A percentile compares a stretch with the other conserved stretches of the same genome.
Conservation (phyloP, 768 basidiomycete genomes). For the Amanita inopinata region DNA sequence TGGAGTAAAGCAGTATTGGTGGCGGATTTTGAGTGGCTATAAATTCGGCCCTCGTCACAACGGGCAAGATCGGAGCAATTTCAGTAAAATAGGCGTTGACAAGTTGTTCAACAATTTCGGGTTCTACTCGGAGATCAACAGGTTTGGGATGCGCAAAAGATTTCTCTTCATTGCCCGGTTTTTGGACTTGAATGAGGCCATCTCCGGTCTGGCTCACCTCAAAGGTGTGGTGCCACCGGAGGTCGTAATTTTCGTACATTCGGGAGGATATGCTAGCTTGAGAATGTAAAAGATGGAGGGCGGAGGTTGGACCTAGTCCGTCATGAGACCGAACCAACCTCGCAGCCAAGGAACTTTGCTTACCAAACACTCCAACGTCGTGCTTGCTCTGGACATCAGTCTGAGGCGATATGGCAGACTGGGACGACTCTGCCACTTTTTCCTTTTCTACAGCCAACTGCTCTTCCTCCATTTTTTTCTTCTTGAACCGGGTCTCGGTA, state of each 20-base stretch:
- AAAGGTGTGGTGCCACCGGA: conserved; percentile 81
- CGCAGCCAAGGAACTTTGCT: conserved; percentile 16
- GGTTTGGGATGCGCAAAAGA: conserved; percentile 48
- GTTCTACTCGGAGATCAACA: conserved; percentile 64
- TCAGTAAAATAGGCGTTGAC: conserved; percentile 89
- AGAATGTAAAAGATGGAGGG: conserved; percentile 84
- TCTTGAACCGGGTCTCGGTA: conserved; percentile 97
- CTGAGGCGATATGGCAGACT: conserved; percentile 30
- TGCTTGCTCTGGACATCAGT: conserved; percentile 35
- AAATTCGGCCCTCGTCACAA: conserved; percentile 86
- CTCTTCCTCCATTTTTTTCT: conserved; percentile 80
- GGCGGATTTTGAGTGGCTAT: conserved; percentile 63
- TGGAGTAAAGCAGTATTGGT: conserved; percentile 82
- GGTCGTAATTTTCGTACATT: conserved; percentile 80
- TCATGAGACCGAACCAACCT: conserved; percentile 21
- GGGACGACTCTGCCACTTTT: conserved; percentile 19
- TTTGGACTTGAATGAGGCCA: conserved; percentile 77
- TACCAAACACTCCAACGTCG: conserved; percentile 60
- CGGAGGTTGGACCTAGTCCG: conserved; percentile 72
- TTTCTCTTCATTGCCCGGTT: conserved; percentile 48
- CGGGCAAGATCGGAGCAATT: conserved; percentile 81
- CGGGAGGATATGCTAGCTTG: conserved; percentile 78
- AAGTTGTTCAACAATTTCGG: conserved; percentile 68
- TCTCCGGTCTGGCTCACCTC: conserved; percentile 78
- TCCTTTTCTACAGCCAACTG: conserved; percentile 31